Evolutionary conservation across 1,139 yeast species (phyloP).

Genomic region (Blastobotrys petasosporus): DNA sequence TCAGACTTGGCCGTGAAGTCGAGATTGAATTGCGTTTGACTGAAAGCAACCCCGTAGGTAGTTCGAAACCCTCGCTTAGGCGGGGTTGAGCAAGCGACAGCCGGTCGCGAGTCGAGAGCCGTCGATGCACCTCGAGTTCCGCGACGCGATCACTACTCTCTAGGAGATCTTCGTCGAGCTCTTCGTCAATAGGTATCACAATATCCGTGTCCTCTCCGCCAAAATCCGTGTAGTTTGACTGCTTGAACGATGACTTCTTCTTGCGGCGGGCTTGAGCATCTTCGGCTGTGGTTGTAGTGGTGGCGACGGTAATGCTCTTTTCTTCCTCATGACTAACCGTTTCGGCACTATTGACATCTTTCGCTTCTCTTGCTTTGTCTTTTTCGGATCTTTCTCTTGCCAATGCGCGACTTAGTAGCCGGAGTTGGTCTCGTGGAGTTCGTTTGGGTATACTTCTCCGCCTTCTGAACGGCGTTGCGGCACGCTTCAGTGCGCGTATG

Average conservation of each 20-base stretch:
- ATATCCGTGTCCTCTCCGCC: slow-evolving; percentile 7
- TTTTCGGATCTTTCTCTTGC: slow-evolving; percentile 7
- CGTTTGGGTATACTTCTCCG: slow-evolving; percentile 5
- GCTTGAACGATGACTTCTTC: no score
- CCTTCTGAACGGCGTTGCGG: slow-evolving; percentile 7
- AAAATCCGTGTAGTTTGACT: no score
- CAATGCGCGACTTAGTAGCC: slow-evolving; percentile 17
- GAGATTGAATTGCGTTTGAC: background rate
- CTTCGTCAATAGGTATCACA: slow-evolving; percentile 9
- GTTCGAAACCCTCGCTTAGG: slow-evolving; percentile 12
- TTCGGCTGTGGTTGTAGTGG: no score
- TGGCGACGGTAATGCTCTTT: no score
- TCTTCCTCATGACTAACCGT: background rate
- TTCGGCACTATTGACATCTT: background rate
- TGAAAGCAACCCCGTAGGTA: slow-evolving; percentile 4
- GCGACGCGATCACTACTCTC: slow-evolving; percentile 3
- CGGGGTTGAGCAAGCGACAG: slow-evolving; percentile 12
- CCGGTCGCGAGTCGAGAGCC: slow-evolving; percentile 8
- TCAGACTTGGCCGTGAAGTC: background rate
- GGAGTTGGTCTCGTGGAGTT: slow-evolving; percentile 14
- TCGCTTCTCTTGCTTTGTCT: background rate
- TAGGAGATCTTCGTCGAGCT: slow-evolving; percentile 5
- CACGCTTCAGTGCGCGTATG: slow-evolving; percentile 3
- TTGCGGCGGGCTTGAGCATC: no score
- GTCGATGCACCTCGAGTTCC: slow-evolving; percentile 10